Evolutionary conservation across 257 asterid species (phyloP).

Genomic region (Verbascum thapsus): DNA sequence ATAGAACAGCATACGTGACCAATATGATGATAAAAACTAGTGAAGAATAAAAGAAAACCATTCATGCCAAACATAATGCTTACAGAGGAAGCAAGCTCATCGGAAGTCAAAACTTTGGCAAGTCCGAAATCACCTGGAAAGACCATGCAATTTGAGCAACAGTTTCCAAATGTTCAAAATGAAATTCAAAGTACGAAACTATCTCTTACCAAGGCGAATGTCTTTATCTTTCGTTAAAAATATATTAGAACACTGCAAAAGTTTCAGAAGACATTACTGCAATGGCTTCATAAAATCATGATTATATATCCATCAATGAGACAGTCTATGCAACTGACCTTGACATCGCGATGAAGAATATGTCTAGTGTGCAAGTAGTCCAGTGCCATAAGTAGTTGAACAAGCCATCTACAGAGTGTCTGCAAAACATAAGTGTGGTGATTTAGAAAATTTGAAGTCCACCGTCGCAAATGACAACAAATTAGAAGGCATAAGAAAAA

Average conservation of each 20-base stretch:
- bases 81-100: conserved; percentile 94
- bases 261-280: conserved; percentile 14
- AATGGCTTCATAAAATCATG: conserved; percentile 16
- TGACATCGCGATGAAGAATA: conserved; percentile 95
- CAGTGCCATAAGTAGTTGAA: conserved; percentile 88
- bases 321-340: conserved; percentile 50
- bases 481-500: neutral
- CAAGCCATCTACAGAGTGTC: conserved; percentile 91
- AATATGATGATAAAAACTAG: conserved; percentile 24
- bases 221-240: conserved; percentile 85
- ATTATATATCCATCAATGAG: conserved; percentile 4
- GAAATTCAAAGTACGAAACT: conserved; percentile 9
- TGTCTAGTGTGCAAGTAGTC: conserved; percentile 83
- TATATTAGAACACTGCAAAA: conserved; percentile 90
- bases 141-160: conserved; percentile 30
- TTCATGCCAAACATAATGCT: conserved; percentile 33
- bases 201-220: conserved; percentile 77
- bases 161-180: conserved; percentile 18
- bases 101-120: conserved; percentile 82
- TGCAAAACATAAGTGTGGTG: conserved; percentile 35
- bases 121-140: conserved; percentile 93
- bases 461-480: neutral
- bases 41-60: conserved; percentile 15
- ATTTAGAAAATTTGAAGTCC: conserved; percentile 28
- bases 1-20: conserved; percentile 25